Evolutionary conservation across 2,329 filamentous ascomycete genomes (phyloP).

Genomic region (Lachnellula cervina): DNA sequence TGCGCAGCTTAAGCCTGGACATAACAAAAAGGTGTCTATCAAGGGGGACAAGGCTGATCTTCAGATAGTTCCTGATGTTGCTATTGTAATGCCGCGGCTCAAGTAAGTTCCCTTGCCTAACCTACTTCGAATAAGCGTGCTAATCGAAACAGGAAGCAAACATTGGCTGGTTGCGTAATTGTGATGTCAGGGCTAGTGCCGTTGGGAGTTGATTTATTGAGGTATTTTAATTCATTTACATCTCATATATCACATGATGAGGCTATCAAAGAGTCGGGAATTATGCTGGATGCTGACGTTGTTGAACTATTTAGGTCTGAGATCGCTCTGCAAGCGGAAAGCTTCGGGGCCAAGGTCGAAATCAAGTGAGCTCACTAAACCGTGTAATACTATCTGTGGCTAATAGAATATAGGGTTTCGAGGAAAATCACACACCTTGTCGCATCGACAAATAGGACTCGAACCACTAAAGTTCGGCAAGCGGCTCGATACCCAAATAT

Average conservation of each 20-base stretch:
- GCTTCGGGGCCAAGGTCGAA: conserved; percentile 69
- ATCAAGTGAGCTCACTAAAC: conserved; percentile 29
- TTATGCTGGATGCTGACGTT: conserved; percentile 1
- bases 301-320: conserved; percentile 55
- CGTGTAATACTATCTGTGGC: not conserved
- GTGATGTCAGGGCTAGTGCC: conserved; percentile 91
- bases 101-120: conserved; percentile 47
- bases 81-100: conserved; percentile 74
- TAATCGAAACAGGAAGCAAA: conserved; percentile 41
- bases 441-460: conserved; percentile 62
- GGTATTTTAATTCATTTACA: conserved; percentile 33
- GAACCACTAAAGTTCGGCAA: conserved; percentile 87
- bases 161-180: conserved; percentile 70
- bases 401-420: conserved; percentile 42
- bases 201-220: conserved; percentile 69
- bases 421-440: conserved; percentile 69
- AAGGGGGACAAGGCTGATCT: conserved; percentile 42
- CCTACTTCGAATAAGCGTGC: conserved; percentile 1
- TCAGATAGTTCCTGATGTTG: conserved; percentile 74
- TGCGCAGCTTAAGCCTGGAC: conserved; percentile 33
- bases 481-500: conserved; percentile 75
- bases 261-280: not conserved
- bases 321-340: conserved; percentile 79
- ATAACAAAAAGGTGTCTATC: conserved; percentile 40
- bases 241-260: conserved; percentile 11